These are phyloP conservation scores for Pleurotus tuoliensis DNA, from an alignment of 768 basidiomycete species.

Conservation along the genomic window DNA sequence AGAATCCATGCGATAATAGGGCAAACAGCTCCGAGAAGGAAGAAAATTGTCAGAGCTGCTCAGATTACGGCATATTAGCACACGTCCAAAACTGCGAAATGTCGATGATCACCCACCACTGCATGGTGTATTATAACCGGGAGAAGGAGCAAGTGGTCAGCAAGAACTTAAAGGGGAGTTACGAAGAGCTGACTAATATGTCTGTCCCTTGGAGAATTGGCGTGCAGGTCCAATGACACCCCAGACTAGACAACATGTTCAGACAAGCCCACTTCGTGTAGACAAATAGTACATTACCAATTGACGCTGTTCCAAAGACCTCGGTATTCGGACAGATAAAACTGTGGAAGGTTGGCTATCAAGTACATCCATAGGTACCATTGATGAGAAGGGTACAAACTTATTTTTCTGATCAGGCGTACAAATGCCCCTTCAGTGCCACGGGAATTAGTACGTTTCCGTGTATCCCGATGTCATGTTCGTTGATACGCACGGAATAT, in stretches of 20 bases:
- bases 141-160: background rate
- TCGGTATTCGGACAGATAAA: slow-evolving; percentile 70
- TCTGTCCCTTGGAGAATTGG: slow-evolving; percentile 64
- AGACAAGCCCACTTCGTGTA: background rate
- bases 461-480: no score
- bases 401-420: slow-evolving; percentile 43
- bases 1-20: slow-evolving; percentile 55
- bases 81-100: background rate
- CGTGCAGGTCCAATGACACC: slow-evolving; percentile 76
- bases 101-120: slow-evolving; percentile 7
- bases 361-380: background rate
- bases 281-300: background rate
- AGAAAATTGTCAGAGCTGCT: slow-evolving; percentile 59
- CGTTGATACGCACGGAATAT: slow-evolving; percentile 35
- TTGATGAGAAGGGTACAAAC: background rate
- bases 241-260: slow-evolving; percentile 55
- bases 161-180: background rate
- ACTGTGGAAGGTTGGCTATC: slow-evolving; percentile 12
- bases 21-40: slow-evolving; percentile 67
- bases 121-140: no score
- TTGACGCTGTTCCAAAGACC: slow-evolving; percentile 69
- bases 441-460: no score
- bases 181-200: slow-evolving; percentile 41
- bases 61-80: slow-evolving; percentile 10
- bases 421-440: slow-evolving; percentile 42